phyloP scores from a whole-genome alignment of 2,329 filamentous ascomycete species.

The Nemania abortiva region DNA sequence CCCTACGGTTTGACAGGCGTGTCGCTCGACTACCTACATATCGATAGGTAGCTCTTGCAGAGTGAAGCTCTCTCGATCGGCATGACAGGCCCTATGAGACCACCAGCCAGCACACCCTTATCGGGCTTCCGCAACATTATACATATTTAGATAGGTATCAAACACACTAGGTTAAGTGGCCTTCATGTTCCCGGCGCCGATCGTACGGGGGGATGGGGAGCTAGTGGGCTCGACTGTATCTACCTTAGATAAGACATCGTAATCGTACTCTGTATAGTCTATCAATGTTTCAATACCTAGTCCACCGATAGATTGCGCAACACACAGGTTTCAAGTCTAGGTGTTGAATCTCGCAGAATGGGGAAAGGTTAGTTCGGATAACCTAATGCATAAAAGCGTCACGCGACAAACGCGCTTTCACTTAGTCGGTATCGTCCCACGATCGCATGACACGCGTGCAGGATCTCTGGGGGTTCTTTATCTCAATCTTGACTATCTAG shows the following conservation, averaged over 20 bases:
- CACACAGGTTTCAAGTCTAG: conserved; percentile 7
- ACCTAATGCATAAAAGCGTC: conserved; percentile 30
- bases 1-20: not conserved
- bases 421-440: conserved; percentile 33
- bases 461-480: not conserved
- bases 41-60: not conserved
- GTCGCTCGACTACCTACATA: not conserved
- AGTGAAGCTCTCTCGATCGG: not conserved
- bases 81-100: conserved; percentile 12
- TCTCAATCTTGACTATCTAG: not conserved
- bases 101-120: not conserved
- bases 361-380: conserved; percentile 25
- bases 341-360: conserved; percentile 23
- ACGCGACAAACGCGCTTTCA: conserved; percentile 33
- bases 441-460: conserved; percentile 31
- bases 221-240: conserved; percentile 4
- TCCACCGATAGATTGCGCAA: conserved; percentile 1
- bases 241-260: conserved; percentile 1
- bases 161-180: conserved; percentile 8
- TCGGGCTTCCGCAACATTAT: conserved; percentile 20
- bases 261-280: conserved; percentile 15
- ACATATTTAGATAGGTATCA: not conserved
- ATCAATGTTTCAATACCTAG: conserved; percentile 4
- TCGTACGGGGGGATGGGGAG: conserved; percentile 19
- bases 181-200: conserved; percentile 13